A percentile compares a stretch with the other conserved stretches of the same genome.
These are phyloP conservation scores for Penicillium cataractarum DNA, from an alignment of 495 filamentous ascomycete genomes.

Conservation along the genomic window DNA sequence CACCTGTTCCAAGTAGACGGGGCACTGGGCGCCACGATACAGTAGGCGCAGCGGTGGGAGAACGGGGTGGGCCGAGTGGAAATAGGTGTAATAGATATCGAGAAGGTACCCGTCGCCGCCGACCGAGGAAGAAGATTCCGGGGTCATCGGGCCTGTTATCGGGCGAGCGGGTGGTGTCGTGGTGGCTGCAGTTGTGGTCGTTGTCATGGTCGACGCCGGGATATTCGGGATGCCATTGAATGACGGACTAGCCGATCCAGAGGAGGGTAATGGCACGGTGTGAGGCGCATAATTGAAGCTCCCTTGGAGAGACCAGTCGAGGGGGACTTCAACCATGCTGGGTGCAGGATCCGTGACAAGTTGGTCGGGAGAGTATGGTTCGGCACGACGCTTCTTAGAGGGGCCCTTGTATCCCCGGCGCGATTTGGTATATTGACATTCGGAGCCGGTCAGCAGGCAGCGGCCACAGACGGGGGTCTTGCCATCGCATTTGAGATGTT, in stretches of 20 bases:
- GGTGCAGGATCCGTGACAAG: conserved; percentile 25
- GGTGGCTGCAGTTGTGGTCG: neutral
- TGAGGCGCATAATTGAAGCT: conserved; percentile 32
- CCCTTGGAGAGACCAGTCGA: conserved; percentile 36
- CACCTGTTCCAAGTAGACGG: conserved; percentile 47
- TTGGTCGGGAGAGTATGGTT: conserved; percentile 39
- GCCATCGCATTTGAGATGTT: conserved; percentile 61
- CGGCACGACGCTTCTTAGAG: conserved; percentile 51
- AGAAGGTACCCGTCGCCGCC: conserved; percentile 47
- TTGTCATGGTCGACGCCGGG: conserved; percentile 19
- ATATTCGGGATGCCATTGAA: too few species aligned
- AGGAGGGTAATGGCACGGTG: conserved; percentile 28
- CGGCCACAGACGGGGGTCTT: conserved; percentile 47
- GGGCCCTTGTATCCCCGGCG: conserved; percentile 53
- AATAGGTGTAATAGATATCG: conserved; percentile 52
- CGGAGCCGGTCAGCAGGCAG: conserved; percentile 35
- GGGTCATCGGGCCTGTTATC: conserved; percentile 31
- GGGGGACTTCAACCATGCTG: conserved; percentile 29
- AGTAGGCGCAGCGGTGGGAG: conserved; percentile 42
- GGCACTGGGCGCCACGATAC: conserved; percentile 32
- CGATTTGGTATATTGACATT: conserved; percentile 52
- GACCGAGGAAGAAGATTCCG: conserved; percentile 43
- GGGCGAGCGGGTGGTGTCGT: neutral
- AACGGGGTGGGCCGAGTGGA: conserved; percentile 50
- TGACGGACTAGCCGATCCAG: conserved; percentile 31